Percentiles rank a stretch among this genome's conserved stretches.
phyloP scores from a whole-genome alignment of 2,329 filamentous ascomycete genomes.

The Pseudogymnoascus verrucosus region DNA sequence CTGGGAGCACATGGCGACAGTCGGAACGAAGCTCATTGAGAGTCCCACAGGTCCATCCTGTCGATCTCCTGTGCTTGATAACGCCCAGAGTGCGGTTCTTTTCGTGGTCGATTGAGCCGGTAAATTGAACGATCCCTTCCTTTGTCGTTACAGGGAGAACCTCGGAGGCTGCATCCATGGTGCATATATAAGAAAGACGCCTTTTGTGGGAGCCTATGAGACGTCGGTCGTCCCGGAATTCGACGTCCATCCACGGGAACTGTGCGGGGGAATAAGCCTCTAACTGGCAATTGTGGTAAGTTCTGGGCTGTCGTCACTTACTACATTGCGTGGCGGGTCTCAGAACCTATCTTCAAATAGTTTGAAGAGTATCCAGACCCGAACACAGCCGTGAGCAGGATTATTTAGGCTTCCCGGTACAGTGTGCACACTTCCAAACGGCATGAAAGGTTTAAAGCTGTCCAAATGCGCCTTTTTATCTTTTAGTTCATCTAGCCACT shows the following conservation, averaged over 20 bases:
- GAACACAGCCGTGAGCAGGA: background rate
- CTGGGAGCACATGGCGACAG: background rate
- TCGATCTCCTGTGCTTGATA: background rate
- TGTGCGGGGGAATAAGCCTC: background rate
- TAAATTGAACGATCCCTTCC: background rate
- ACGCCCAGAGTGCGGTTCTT: background rate
- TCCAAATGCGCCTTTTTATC: background rate
- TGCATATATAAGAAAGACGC: background rate
- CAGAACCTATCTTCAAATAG: background rate
- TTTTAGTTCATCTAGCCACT: background rate
- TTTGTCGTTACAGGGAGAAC: background rate
- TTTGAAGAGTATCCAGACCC: background rate
- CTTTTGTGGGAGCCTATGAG: background rate
- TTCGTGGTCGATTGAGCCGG: background rate
- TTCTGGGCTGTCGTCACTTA: background rate
- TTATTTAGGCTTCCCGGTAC: background rate
- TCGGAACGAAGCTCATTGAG: constrained; percentile 1
- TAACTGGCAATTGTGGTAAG: background rate
- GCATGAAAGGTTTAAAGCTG: background rate
- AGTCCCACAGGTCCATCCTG: background rate
- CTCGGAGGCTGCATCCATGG: background rate
- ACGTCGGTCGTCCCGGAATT: background rate
- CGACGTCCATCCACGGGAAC: background rate
- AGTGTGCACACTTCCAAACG: background rate
- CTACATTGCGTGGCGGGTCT: background rate